Evolutionary conservation across 73 alveolate species (phyloP).

Genomic region (Symbiodinium pilosum): DNA sequence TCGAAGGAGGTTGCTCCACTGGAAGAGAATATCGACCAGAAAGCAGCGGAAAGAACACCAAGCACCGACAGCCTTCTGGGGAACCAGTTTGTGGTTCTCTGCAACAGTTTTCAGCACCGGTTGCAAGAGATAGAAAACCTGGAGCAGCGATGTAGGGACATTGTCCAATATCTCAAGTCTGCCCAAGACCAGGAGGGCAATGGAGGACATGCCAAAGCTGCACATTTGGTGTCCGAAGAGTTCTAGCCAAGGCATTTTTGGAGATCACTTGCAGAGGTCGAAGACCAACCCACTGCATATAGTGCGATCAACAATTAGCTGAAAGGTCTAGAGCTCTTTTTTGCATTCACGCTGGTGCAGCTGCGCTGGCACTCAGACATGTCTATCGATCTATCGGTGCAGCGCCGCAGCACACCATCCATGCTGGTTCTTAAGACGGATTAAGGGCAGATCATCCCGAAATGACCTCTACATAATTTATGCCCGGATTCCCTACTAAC

Average conservation of each 20-base stretch:
- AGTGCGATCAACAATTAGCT: too few relatives aligned
- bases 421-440: too few relatives aligned
- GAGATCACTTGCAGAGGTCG: too few relatives aligned
- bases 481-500: too few relatives aligned
- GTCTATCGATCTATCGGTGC: too few relatives aligned
- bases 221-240: background rate
- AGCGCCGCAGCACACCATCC: too few relatives aligned
- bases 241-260: background rate
- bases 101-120: background rate
- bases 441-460: too few relatives aligned
- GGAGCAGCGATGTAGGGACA: background rate
- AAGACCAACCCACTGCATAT: too few relatives aligned
- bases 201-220: background rate
- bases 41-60: background rate
- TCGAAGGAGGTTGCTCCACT: background rate
- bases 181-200: background rate
- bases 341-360: too few relatives aligned
- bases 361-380: too few relatives aligned
- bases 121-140: background rate
- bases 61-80: background rate
- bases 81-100: background rate
- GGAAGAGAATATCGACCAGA: background rate
- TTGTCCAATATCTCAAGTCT: background rate
- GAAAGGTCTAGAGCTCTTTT: too few relatives aligned
- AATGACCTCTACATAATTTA: too few relatives aligned